Evolutionary conservation across 1,284 basidiomycete species (phyloP).

Genomic region (Ceratobasidium sp.): DNA sequence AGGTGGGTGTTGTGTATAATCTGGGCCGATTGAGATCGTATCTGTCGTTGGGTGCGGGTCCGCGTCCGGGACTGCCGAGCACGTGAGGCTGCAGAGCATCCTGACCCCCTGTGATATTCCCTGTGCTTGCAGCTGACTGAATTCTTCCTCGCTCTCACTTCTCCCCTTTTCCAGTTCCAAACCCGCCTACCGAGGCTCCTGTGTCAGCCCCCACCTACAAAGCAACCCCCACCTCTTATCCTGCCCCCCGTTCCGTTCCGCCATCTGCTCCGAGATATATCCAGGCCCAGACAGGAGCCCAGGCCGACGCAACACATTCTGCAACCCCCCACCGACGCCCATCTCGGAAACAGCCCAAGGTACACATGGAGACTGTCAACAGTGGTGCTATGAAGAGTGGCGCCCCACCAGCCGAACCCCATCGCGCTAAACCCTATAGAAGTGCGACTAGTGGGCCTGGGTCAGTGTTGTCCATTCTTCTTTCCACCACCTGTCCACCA

Average conservation of each 20-base stretch:
- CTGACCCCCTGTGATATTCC: not conserved
- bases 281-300: not conserved
- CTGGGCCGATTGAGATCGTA: not conserved
- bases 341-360: constrained; percentile 21
- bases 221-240: not conserved
- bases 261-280: not conserved
- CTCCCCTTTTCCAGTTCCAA: not conserved
- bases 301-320: not conserved
- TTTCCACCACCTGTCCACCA: not conserved
- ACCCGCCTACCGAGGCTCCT: not conserved
- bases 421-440: constrained; percentile 25
- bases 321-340: not conserved
- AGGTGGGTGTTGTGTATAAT: not conserved
- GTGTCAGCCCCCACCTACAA: not conserved
- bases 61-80: not conserved
- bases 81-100: constrained; percentile 4
- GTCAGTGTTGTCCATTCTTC: not conserved
- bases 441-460: constrained; percentile 19
- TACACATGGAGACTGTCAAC: constrained; percentile 9
- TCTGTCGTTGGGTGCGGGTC: not conserved
- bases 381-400: not conserved
- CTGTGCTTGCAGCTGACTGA: constrained; percentile 12
- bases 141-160: not conserved
- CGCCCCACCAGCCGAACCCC: not conserved
- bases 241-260: not conserved